A percentile compares a stretch with the other conserved stretches of the same genome.
Evolutionary conservation across 768 basidiomycete species (phyloP).

Genomic region (Daedaleopsis sinensis): DNA sequence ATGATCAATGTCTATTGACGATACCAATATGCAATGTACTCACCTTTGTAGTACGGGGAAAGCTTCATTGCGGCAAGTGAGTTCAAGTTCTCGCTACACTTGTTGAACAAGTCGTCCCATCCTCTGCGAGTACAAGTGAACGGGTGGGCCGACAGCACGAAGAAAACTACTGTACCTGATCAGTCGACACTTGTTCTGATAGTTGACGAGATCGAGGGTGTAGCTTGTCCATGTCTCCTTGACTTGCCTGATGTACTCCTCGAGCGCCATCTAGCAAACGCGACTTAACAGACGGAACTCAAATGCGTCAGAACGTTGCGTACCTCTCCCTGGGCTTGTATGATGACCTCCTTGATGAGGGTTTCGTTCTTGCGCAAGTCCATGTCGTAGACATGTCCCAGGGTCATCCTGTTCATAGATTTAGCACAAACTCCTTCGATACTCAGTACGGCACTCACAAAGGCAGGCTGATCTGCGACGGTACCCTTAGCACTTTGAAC

Average conservation of each 20-base stretch:
- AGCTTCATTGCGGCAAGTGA: constrained; percentile 96
- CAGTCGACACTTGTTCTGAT: constrained; percentile 97
- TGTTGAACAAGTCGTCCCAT: constrained; percentile 96
- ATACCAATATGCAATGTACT: constrained; percentile 20
- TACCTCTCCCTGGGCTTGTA: constrained; percentile 97
- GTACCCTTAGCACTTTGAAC: constrained; percentile 83
- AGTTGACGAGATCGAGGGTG: constrained; percentile 94
- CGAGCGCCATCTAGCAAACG: constrained; percentile 79
- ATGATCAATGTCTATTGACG: background rate
- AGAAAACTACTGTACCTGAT: constrained; percentile 59
- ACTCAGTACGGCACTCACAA: constrained; percentile 50
- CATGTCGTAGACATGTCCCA: constrained; percentile 96
- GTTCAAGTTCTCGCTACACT: constrained; percentile 96
- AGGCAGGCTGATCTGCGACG: constrained; percentile 74
- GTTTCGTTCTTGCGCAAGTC: constrained; percentile 93
- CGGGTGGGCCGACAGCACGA: background rate
- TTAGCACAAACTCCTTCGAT: constrained; percentile 9
- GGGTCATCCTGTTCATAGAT: constrained; percentile 68
- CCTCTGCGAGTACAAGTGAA: constrained; percentile 52
- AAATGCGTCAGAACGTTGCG: constrained; percentile 19
- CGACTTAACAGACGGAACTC: constrained; percentile 2
- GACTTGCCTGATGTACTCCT: constrained; percentile 95
- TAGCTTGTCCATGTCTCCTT: constrained; percentile 97
- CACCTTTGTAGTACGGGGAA: constrained; percentile 97
- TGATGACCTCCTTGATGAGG: constrained; percentile 90